A percentile compares a stretch with the other conserved stretches of the same genome.
These are phyloP conservation scores for Fusarium decemcellulare DNA, from an alignment of 2,329 filamentous ascomycete species.

Conservation along the genomic window DNA sequence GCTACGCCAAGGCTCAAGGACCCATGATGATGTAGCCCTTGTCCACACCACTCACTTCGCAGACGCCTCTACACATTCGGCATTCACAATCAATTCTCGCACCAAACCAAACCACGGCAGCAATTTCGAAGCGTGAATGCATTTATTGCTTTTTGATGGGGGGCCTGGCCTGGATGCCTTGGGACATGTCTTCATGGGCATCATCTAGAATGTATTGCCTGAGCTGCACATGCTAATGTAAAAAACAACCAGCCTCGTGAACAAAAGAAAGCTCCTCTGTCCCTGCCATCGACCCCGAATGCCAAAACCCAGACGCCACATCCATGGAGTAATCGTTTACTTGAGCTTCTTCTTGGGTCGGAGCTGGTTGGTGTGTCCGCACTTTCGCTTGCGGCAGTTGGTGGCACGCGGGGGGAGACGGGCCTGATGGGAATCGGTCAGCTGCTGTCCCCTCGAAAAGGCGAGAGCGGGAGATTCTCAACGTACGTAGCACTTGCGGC, in stretches of 20 bases:
- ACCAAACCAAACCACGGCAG: background rate
- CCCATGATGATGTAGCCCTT: background rate
- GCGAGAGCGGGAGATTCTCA: background rate
- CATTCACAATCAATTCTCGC: background rate
- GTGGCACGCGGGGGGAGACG: constrained; percentile 98
- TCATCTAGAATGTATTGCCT: constrained; percentile 56
- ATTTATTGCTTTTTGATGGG: constrained; percentile 34
- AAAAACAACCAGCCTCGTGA: constrained; percentile 56
- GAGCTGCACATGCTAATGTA: constrained; percentile 57
- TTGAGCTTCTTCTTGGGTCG: constrained; percentile 99
- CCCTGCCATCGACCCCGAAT: constrained; percentile 56
- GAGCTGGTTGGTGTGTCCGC: constrained; percentile 99
- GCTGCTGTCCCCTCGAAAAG: background rate
- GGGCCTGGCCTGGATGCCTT: constrained; percentile 38
- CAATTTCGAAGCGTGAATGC: constrained; percentile 39
- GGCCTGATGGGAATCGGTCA: constrained; percentile 59
- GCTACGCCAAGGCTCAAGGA: too few species aligned
- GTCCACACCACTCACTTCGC: background rate
- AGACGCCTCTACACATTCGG: too few species aligned
- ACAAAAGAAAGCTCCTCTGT: constrained; percentile 53
- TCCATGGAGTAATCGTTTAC: constrained; percentile 62
- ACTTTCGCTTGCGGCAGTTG: constrained; percentile 99
- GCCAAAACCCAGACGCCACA: constrained; percentile 63
- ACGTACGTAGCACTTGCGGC: constrained; percentile 99
- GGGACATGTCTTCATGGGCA: constrained; percentile 48